Base-by-base conservation (phyloP, 306 rosid species). In the Cucurbita moschata region DNA sequence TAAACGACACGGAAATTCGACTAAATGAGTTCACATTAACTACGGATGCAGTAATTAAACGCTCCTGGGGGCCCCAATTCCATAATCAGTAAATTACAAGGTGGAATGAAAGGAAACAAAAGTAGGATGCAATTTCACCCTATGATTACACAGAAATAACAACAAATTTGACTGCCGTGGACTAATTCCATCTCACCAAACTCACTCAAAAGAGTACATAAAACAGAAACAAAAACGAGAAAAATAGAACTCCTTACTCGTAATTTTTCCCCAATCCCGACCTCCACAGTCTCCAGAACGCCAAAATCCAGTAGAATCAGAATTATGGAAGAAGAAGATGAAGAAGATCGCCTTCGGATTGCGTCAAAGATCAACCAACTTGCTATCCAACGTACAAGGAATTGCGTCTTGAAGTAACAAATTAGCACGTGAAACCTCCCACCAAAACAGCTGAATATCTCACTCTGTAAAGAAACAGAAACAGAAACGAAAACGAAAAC, bases 291-390 rank as follows among this genome's bases (percentile, higher is more conserved):
- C 56, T 42, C 30, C 23, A 12, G 42, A 19, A 54, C 18, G 67
- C 54, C 55, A 73, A 56, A 52, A 56, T 19, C 53, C 50, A 12
- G 30, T n/a, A 43, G 49, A 35, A 71, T 52, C 10, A 37, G 47
- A 49, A 21, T 1, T 26, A 3, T 5, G 18, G 54, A 74, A 69
- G 72, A 50, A 6, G 19, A 71, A 66, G 59, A 43, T 37, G 78
- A 73, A 64, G 16, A 5, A 52, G 40, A 40, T 7, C 39, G 79
- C 15, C 71, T 53, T 75, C 19, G 70, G 75, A 80, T 78, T 21
- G 75, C 81, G 73, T 78, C 54, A 18, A 54, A 72, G 61, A 72
- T 51, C 18, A 47, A 73, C 42, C 76, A 1, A 21, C 19, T 53
- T 49, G 5, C 1, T 3, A 60, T 14, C 56, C 54, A 40, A 67